Conservation (phyloP, 2,329 filamentous ascomycete genomes). For the Aureobasidium sp. region DNA sequence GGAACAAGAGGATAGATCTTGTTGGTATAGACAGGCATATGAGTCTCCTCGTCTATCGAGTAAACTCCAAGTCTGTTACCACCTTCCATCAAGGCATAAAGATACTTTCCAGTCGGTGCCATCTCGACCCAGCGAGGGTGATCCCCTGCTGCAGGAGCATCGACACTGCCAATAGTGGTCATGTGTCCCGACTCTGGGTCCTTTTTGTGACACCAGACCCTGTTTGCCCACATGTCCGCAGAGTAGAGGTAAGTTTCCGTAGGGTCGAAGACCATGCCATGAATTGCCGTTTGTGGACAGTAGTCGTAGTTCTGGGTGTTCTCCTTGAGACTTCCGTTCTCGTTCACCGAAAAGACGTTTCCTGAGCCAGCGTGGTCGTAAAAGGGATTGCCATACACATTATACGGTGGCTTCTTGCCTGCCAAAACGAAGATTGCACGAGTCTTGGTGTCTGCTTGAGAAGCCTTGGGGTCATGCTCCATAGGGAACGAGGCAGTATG, state of each 20-base stretch:
- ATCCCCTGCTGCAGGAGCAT: constrained; percentile 63
- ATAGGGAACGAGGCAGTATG: constrained; percentile 71
- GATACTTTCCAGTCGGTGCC: constrained; percentile 67
- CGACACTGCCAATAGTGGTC: constrained; percentile 63
- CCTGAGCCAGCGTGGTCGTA: constrained; percentile 78
- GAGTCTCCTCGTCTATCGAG: constrained; percentile 65
- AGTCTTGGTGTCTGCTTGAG: constrained; percentile 66
- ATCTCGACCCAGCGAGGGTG: constrained; percentile 87
- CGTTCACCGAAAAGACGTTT: constrained; percentile 63
- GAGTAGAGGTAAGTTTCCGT: constrained; percentile 70
- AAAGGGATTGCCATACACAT: constrained; percentile 85
- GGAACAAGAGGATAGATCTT: constrained; percentile 73
- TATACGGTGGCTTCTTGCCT: constrained; percentile 67
- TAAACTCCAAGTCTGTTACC: constrained; percentile 79
- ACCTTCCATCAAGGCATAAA: constrained; percentile 86
- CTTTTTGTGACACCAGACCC: constrained; percentile 79
- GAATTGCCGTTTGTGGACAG: constrained; percentile 62
- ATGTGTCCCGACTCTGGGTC: constrained; percentile 53
- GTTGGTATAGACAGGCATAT: constrained; percentile 71
- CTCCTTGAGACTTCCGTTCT: constrained; percentile 49
- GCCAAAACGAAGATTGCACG: constrained; percentile 84
- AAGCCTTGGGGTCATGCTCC: constrained; percentile 63
- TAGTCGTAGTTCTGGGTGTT: constrained; percentile 70
- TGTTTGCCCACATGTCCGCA: constrained; percentile 69
- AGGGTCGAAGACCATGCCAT: constrained; percentile 76